Conservation (phyloP, 352 stramenopile species). For the Phytophthora sp. region DNA sequence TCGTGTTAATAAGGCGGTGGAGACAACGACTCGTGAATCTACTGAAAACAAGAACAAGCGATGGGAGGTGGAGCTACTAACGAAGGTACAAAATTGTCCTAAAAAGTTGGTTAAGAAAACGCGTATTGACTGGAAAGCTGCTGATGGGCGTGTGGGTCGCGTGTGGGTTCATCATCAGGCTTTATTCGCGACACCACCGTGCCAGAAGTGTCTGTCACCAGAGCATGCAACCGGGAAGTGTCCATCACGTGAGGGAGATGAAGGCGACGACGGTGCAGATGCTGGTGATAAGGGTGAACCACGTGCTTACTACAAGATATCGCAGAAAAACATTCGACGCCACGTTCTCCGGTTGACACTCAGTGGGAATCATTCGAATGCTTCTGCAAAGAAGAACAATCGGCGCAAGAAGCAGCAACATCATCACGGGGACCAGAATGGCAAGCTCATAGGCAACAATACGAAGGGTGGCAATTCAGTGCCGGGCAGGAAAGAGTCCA, state of each 20-base stretch:
- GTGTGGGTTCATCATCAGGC: constrained; percentile 62
- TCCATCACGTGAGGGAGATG: constrained; percentile 3
- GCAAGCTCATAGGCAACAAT: constrained; percentile 13
- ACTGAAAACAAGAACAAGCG: constrained; percentile 24
- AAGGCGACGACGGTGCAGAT: constrained; percentile 13
- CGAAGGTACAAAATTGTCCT: constrained; percentile 38
- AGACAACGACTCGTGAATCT: not conserved
- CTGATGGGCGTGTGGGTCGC: constrained; percentile 24
- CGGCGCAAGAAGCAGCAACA: constrained; percentile 37
- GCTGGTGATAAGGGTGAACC: constrained; percentile 20
- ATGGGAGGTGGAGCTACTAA: constrained; percentile 49
- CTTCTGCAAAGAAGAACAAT: constrained; percentile 23
- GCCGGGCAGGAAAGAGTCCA: constrained; percentile 5
- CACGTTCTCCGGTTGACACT: constrained; percentile 39
- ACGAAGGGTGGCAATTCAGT: constrained; percentile 8
- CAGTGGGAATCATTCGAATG: constrained; percentile 2
- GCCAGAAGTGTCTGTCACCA: constrained; percentile 43
- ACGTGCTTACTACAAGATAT: not conserved
- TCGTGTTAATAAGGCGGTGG: constrained; percentile 40
- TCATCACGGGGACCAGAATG: constrained; percentile 1
- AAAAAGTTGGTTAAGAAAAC: constrained; percentile 39
- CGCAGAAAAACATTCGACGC: constrained; percentile 23
- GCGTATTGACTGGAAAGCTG: constrained; percentile 48
- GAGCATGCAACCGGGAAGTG: constrained; percentile 35
- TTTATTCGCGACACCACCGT: constrained; percentile 44